phyloP scores from a whole-genome alignment of 345 rosid species.

The Brassica nigra region DNA sequence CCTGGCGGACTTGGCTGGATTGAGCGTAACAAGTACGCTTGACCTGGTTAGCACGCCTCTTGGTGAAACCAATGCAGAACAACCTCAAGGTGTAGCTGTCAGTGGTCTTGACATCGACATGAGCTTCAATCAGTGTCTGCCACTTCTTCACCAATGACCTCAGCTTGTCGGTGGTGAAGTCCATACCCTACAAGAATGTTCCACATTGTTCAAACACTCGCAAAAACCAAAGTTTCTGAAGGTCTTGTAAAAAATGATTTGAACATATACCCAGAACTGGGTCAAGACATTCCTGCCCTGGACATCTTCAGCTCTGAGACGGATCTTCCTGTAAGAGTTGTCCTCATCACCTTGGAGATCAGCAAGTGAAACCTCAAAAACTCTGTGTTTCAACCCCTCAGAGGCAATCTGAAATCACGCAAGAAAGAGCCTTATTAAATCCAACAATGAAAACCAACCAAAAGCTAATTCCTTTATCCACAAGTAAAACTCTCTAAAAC shows the following conservation, averaged over 20 bases:
- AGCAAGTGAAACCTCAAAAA: slow-evolving; percentile 81
- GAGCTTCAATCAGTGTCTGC: slow-evolving; percentile 90
- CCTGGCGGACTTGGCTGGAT: slow-evolving; percentile 86
- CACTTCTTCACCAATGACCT: slow-evolving; percentile 94
- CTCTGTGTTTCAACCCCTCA: slow-evolving; percentile 90
- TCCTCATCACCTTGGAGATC: slow-evolving; percentile 90
- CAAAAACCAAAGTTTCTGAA: no score
- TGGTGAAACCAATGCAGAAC: slow-evolving; percentile 90
- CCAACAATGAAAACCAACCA: not conserved
- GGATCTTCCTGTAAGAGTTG: slow-evolving; percentile 77
- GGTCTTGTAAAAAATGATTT: no score
- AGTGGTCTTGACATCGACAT: slow-evolving; percentile 93
- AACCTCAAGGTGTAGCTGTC: slow-evolving; percentile 78
- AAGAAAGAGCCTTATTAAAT: no score
- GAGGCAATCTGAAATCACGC: slow-evolving; percentile 71
- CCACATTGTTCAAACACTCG: not conserved
- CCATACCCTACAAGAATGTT: slow-evolving; percentile 63
- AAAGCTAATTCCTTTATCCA: not conserved
- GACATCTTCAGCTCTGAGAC: slow-evolving; percentile 91
- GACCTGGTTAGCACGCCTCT: slow-evolving; percentile 88
- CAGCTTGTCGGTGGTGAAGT: slow-evolving; percentile 86
- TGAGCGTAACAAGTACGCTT: slow-evolving; percentile 97
- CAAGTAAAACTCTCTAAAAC: not conserved
- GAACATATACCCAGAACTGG: slow-evolving; percentile 77
- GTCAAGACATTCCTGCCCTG: slow-evolving; percentile 89